Percentiles rank a stretch among this genome's conserved stretches.
phyloP scores from a whole-genome alignment of 2,329 filamentous ascomycete species.

The Grosmannia huntii region DNA sequence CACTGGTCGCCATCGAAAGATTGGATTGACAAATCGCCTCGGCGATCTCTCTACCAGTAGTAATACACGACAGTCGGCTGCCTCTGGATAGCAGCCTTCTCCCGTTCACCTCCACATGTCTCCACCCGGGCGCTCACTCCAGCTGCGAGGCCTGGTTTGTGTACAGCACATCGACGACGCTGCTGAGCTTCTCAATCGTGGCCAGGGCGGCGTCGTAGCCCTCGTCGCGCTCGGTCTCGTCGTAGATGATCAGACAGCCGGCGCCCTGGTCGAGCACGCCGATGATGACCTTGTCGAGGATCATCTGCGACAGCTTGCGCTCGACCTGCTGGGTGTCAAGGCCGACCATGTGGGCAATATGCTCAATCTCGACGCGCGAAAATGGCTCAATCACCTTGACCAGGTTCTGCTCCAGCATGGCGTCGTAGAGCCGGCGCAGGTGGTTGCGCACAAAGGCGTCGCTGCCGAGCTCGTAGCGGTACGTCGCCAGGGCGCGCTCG shows the following conservation, averaged over 20 bases:
- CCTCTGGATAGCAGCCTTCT: background rate
- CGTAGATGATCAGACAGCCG: constrained; percentile 94
- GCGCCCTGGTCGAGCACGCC: constrained; percentile 94
- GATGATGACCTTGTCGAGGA: constrained; percentile 96
- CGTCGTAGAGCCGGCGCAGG: constrained; percentile 88
- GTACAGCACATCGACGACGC: constrained; percentile 94
- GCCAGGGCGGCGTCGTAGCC: constrained; percentile 87
- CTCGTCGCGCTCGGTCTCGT: constrained; percentile 87
- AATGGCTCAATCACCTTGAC: constrained; percentile 99
- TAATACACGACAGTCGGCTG: background rate
- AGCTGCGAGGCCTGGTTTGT: constrained; percentile 93
- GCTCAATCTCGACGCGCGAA: constrained; percentile 88
- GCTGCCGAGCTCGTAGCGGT: constrained; percentile 84
- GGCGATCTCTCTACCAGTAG: constrained; percentile 1
- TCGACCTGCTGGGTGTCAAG: constrained; percentile 94
- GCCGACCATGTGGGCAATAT: constrained; percentile 95
- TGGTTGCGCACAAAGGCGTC: constrained; percentile 97
- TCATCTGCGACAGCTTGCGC: constrained; percentile 98
- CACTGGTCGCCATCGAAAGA: background rate
- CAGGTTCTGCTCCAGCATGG: constrained; percentile 97
- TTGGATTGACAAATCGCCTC: background rate
- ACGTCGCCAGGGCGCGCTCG: constrained; percentile 79
- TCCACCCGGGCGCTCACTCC: constrained; percentile 44
- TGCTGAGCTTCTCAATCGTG: constrained; percentile 94
- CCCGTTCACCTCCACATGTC: background rate